Base-by-base conservation (phyloP, 2,329 filamentous ascomycete genomes). In the Aplosporella prunicola region DNA sequence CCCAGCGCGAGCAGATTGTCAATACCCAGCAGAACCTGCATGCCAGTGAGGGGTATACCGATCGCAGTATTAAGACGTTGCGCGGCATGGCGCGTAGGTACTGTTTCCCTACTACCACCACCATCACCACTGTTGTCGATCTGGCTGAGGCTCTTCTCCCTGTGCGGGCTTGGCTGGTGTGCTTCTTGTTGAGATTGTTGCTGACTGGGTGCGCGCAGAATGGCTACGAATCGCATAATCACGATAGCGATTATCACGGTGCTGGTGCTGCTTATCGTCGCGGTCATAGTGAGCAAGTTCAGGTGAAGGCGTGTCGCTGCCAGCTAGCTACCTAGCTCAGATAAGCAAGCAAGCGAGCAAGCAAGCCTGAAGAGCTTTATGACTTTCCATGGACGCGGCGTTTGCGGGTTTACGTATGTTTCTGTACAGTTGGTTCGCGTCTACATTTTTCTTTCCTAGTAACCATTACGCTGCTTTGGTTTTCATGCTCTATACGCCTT, bases 161-260 rank as follows among this genome's bases (percentile, higher is more conserved):
- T n/a, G n/a, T n/a, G n/a, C n/a, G n/a, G n/a, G n/a, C n/a, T n/a
- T n/a, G n/a, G n/a, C n/a, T n/a, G n/a, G n/a, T n/a, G n/a, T n/a
- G n/a, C n/a, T n/a, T n/a, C n/a, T n/a, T n/a, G 51, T 11, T 46
- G 40, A 40, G 33, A 51, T 53, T 25, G 9, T 25, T 25, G n/a
- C 23, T n/a, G n/a, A n/a, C n/a, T n/a, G n/a, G n/a, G 9, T 25
- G 9, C n/a, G 23, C 84, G 91, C 82, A 98, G 91, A 75, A 96
- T 96, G 91, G 91, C 89, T 78, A 98, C 91, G 56, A 98, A 98
- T 80, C 83, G 87, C 72, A 76, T 98, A 66, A 96, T 98, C 59
- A 98, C 91, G 11, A 88, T 98, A 57, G 82, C 89, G 39, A 98
- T 98, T 53, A 96, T 79, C 46, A 78, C 74, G 5, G 72, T 78